phyloP scores from a whole-genome alignment of 1,139 yeast genomes.

The Suhomyces kunorum region DNA sequence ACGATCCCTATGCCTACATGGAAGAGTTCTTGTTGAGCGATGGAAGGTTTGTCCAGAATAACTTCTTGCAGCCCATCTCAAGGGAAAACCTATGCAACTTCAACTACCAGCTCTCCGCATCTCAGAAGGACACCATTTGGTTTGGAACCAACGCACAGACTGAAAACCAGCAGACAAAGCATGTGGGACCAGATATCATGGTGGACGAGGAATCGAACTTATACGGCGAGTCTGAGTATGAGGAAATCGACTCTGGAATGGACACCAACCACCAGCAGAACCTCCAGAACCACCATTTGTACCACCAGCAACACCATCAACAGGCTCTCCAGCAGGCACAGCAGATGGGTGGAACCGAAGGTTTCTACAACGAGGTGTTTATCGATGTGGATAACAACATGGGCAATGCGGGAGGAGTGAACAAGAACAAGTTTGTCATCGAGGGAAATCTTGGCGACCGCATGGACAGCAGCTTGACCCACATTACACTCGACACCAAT shows the following conservation, averaged over 20 bases:
- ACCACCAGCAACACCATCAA: slow-evolving; percentile 24
- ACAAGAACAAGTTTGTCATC: slow-evolving; percentile 10
- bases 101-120: slow-evolving; percentile 13
- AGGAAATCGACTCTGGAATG: slow-evolving; percentile 17
- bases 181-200: slow-evolving; percentile 18
- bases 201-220: slow-evolving; percentile 14
- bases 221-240: slow-evolving; percentile 18
- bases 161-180: slow-evolving; percentile 9
- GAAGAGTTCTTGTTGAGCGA: slow-evolving; percentile 45
- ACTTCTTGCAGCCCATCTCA: slow-evolving; percentile 41
- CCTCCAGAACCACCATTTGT: slow-evolving; percentile 18
- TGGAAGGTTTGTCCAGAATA: slow-evolving; percentile 45
- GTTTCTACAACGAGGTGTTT: slow-evolving; percentile 29
- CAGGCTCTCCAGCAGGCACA: slow-evolving; percentile 15
- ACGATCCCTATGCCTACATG: slow-evolving; percentile 30
- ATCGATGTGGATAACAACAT: slow-evolving; percentile 15
- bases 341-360: slow-evolving; percentile 19
- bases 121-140: slow-evolving; percentile 25
- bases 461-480: slow-evolving; percentile 58
- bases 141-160: slow-evolving; percentile 16
- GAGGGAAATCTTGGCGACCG: slow-evolving; percentile 49
- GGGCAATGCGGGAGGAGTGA: slow-evolving; percentile 2
- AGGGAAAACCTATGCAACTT: slow-evolving; percentile 25
- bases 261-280: slow-evolving; percentile 13
- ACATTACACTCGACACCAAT: slow-evolving; percentile 71